Conservation (phyloP, 306 rosid genomes). For the Fragaria nilgerrensis region DNA sequence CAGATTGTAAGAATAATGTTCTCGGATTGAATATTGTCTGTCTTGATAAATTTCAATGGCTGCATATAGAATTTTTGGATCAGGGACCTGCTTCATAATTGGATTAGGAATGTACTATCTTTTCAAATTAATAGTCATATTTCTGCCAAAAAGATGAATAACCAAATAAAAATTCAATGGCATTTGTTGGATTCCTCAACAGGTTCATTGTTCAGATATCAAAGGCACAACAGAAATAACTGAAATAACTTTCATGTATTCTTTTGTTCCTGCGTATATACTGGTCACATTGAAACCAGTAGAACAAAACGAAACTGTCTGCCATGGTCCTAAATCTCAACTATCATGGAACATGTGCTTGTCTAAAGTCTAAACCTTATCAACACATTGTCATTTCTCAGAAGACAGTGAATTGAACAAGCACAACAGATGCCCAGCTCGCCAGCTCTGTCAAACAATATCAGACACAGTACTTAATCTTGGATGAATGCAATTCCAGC, state of each 20-base stretch:
- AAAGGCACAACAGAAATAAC: neutral
- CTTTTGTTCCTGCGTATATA: neutral
- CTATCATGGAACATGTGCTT: neutral
- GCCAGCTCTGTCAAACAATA: neutral
- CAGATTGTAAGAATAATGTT: slow-evolving; percentile 39
- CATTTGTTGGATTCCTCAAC: neutral
- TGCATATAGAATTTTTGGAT: neutral
- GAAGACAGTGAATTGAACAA: neutral
- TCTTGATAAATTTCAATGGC: slow-evolving; percentile 20
- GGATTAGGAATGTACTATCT: neutral
- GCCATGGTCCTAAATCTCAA: neutral
- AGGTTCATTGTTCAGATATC: neutral
- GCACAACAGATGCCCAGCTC: neutral
- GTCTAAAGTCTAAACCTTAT: neutral
- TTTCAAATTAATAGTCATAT: too few species aligned
- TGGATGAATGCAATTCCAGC: slow-evolving; percentile 60
- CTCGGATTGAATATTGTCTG: slow-evolving; percentile 29
- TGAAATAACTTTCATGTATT: neutral
- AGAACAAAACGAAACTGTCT: neutral
- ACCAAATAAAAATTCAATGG: slow-evolving; percentile 11
- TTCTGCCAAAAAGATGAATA: neutral
- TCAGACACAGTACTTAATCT: slow-evolving; percentile 30
- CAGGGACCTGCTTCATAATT: too few species aligned
- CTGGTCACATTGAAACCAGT: neutral
- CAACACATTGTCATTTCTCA: neutral